phyloP scores from a whole-genome alignment of 129 eudicot species.

The carrot (Daucus carota) region DH1_v3.0 NC_030387.2:5418001-5418500 shows the following conservation, averaged over 20 bases:
- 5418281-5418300: background rate
- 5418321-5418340: background rate
- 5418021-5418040: constrained; percentile 74
- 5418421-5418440: background rate
- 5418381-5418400: background rate
- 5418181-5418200: background rate
- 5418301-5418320: no score
- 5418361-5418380: background rate
- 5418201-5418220: background rate
- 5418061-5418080: constrained; percentile 92
- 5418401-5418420: background rate
- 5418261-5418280: background rate
- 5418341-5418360: background rate
- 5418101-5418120: constrained; percentile 65
- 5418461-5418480: background rate
- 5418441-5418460: background rate
- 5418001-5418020: constrained; percentile 92
- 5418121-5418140: constrained; percentile 66
- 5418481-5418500: no score
- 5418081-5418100: constrained; percentile 84
- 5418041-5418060: constrained; percentile 57
- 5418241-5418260: background rate
- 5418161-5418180: constrained; percentile 38
- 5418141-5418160: constrained; percentile 55
- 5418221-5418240: background rate